Conservation (phyloP, 2,329 filamentous ascomycete species). For the Aspergillus tubingensis region DNA sequence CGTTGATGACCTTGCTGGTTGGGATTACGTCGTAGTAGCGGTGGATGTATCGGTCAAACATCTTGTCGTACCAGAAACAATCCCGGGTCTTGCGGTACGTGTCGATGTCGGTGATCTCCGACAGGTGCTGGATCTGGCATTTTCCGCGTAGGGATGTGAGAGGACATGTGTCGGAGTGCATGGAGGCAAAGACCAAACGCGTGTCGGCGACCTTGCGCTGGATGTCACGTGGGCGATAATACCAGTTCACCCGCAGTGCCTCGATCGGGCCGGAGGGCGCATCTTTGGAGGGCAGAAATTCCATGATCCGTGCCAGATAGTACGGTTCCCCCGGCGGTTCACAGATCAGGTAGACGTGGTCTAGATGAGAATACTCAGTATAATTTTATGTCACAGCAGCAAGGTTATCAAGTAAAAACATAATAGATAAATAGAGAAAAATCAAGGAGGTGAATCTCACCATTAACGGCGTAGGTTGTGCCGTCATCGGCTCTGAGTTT, state of each 20-base stretch:
- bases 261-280: constrained; percentile 74
- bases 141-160: constrained; percentile 90
- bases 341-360: constrained; percentile 93
- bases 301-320: constrained; percentile 97
- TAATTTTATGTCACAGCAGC: no score
- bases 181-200: constrained; percentile 88
- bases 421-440: constrained; percentile 17
- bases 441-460: constrained; percentile 57
- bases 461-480: constrained; percentile 78
- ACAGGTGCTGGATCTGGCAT: constrained; percentile 85
- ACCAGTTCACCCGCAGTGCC: constrained; percentile 93
- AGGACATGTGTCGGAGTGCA: constrained; percentile 97
- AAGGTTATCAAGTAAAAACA: no score
- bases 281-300: constrained; percentile 84
- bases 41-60: constrained; percentile 97
- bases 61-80: constrained; percentile 94
- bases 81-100: constrained; percentile 82
- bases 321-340: constrained; percentile 98
- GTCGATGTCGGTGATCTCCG: constrained; percentile 79
- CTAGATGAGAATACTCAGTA: constrained; percentile 29
- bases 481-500: constrained; percentile 89
- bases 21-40: constrained; percentile 97
- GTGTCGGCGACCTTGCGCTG: constrained; percentile 89
- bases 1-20: constrained; percentile 89
- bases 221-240: constrained; percentile 94